Evolutionary conservation across 306 rosid genomes (phyloP).

Genomic region (Dicorynia guianensis): DNA sequence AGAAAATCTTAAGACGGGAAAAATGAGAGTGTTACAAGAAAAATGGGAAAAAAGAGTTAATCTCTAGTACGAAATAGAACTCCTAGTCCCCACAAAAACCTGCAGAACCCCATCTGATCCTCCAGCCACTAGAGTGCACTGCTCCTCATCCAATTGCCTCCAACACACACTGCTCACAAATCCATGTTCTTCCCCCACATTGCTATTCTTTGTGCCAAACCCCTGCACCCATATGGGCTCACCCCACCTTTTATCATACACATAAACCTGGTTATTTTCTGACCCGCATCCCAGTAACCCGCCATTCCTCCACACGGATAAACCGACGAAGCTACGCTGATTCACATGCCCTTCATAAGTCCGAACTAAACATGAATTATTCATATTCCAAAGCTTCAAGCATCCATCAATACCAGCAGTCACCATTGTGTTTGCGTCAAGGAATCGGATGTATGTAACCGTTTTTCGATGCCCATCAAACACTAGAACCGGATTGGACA

Average conservation of each 20-base stretch:
- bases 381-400: conserved; percentile 58
- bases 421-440: conserved; percentile 44
- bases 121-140: conserved; percentile 58
- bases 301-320: conserved; percentile 63
- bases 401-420: conserved; percentile 62
- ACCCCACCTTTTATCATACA: conserved; percentile 66
- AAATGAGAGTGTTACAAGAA: not conserved
- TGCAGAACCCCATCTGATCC: conserved; percentile 69
- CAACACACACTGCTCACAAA: conserved; percentile 71
- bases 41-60: not conserved
- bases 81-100: conserved; percentile 52
- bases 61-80: not conserved
- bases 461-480: conserved; percentile 62
- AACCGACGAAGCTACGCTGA: conserved; percentile 62
- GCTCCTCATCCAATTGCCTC: conserved; percentile 55
- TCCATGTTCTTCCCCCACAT: conserved; percentile 26
- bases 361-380: conserved; percentile 43
- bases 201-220: conserved; percentile 37
- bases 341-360: conserved; percentile 63
- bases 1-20: too few species aligned
- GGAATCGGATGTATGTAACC: conserved; percentile 58
- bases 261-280: conserved; percentile 56
- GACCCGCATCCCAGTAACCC: conserved; percentile 71
- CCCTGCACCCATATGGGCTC: conserved; percentile 64
- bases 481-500: conserved; percentile 51